Evolutionary conservation across 306 rosid species (phyloP).

Genomic region (Acacia crassicarpa): DNA sequence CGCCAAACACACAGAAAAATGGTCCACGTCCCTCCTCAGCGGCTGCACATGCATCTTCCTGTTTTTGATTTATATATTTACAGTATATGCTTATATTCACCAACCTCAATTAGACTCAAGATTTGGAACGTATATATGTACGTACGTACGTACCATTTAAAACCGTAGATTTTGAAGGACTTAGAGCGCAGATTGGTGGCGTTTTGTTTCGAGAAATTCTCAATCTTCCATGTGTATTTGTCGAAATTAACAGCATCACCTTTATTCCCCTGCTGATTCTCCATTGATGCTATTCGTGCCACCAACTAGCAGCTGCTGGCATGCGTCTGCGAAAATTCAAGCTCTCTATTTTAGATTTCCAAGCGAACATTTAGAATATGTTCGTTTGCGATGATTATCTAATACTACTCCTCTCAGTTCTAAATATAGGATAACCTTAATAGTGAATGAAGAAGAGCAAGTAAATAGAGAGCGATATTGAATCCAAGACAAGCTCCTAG

Average conservation of each 20-base stretch:
- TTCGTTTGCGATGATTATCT: no score
- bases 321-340: neutral
- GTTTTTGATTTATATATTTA: neutral
- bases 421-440: no score
- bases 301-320: neutral
- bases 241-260: neutral
- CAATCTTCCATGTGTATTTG: conserved; percentile 35
- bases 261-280: conserved; percentile 8
- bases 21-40: conserved; percentile 31
- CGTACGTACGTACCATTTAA: conserved; percentile 32
- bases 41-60: conserved; percentile 36
- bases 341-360: neutral
- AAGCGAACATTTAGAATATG: no score
- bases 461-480: neutral
- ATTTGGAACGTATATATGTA: no score
- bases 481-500: neutral
- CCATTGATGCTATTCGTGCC: conserved; percentile 3
- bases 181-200: conserved; percentile 36
- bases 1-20: conserved; percentile 37
- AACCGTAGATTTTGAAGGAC: conserved; percentile 29
- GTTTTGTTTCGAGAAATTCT: conserved; percentile 36
- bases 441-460: neutral
- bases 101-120: neutral
- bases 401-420: no score
- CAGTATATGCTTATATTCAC: no score